phyloP scores from a whole-genome alignment of 345 rosid species.

The Corchorus olitorius region DNA sequence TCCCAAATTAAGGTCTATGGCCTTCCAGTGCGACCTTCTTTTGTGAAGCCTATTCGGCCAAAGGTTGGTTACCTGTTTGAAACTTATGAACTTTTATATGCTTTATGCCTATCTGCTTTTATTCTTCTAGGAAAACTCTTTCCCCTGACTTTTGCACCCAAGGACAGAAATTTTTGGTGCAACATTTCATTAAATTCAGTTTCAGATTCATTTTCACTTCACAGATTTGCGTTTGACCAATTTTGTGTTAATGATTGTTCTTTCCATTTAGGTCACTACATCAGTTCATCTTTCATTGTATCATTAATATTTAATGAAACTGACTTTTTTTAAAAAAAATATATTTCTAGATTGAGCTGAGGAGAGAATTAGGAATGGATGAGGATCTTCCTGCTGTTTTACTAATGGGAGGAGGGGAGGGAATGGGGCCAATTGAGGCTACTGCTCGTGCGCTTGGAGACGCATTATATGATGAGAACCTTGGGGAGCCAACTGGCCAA shows the following conservation, averaged over 20 bases:
- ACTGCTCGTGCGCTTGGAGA: constrained; percentile 86
- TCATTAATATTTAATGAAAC: constrained; percentile 5
- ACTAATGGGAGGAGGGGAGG: constrained; percentile 99
- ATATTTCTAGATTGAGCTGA: constrained; percentile 69
- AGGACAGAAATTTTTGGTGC: neutral
- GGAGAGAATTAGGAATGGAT: constrained; percentile 89
- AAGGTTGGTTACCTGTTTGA: constrained; percentile 56
- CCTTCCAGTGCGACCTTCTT: constrained; percentile 97
- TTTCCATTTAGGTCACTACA: neutral
- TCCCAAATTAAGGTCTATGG: constrained; percentile 93
- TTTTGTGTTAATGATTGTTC: neutral
- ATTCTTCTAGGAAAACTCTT: neutral
- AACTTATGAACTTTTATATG: neutral
- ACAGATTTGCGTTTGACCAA: neutral
- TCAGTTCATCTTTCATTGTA: constrained; percentile 8
- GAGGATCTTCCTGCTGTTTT: constrained; percentile 93
- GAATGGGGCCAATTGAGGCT: constrained; percentile 99
- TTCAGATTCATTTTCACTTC: neutral
- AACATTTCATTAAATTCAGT: neutral
- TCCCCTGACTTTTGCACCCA: neutral
- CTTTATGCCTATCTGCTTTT: neutral
- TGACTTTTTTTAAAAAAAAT: neutral
- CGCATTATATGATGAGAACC: constrained; percentile 76
- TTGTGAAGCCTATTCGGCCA: constrained; percentile 86
- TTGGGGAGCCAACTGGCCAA: constrained; percentile 85